Conservation (phyloP, 805 yeast species). For the Kodamaea lidongshanica region DNA sequence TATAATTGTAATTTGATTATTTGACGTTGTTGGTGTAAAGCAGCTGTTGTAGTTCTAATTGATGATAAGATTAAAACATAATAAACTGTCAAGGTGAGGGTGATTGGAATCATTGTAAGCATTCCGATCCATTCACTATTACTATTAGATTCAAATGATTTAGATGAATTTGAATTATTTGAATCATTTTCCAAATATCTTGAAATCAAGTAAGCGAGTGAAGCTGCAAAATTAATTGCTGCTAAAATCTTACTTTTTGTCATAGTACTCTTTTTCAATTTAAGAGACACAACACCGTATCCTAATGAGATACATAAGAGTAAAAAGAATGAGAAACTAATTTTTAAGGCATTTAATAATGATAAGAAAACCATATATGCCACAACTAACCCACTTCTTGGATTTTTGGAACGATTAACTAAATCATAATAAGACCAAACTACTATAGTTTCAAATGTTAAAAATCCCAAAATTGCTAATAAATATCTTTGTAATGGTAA, state of each 20-base stretch:
- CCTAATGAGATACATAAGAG: conserved; percentile 83
- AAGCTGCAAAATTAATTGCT: conserved; percentile 30
- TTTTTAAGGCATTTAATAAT: conserved; percentile 69
- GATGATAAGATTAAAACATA: conserved; percentile 71
- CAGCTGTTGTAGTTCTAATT: conserved; percentile 65
- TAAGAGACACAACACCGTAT: conserved; percentile 88
- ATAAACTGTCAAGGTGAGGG: conserved; percentile 61
- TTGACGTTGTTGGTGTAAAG: conserved; percentile 80
- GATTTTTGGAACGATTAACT: conserved; percentile 51
- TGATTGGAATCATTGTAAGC: conserved; percentile 63
- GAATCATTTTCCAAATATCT: conserved; percentile 26
- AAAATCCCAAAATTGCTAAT: conserved; percentile 75
- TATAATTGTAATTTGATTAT: conserved; percentile 86
- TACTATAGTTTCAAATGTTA: conserved; percentile 77
- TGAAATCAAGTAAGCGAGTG: conserved; percentile 29
- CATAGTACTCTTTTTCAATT: conserved; percentile 72
- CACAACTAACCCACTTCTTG: conserved; percentile 55
- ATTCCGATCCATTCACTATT: conserved; percentile 42
- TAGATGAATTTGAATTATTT: conserved; percentile 18
- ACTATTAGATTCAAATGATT: conserved; percentile 44
- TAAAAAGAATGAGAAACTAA: conserved; percentile 80
- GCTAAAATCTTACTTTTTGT: conserved; percentile 44
- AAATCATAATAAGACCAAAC: conserved; percentile 90
- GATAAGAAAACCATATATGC: conserved; percentile 72
- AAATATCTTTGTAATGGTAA: conserved; percentile 87